A percentile compares a stretch with the other conserved stretches of the same genome.
phyloP scores from a whole-genome alignment of 176 grass and related monocot species.

The Carex parvula region DNA sequence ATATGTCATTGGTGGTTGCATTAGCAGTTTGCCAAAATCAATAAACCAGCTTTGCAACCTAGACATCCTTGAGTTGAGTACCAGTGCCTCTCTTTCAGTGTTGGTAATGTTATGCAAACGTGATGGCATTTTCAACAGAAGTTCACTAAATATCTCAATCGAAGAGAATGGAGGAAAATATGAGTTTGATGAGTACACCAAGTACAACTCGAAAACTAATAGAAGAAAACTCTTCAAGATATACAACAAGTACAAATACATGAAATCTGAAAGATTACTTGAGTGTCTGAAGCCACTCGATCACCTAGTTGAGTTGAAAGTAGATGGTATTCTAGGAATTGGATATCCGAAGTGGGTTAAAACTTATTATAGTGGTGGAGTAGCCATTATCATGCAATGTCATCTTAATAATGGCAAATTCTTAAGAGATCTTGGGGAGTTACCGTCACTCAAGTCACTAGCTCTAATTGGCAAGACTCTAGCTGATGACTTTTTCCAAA shows the following conservation, averaged over 20 bases:
- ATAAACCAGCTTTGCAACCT: constrained; percentile 1
- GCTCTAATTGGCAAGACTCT: background rate
- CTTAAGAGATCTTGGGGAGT: background rate
- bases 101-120: background rate
- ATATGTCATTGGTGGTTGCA: background rate
- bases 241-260: background rate
- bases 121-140: background rate
- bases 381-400: background rate
- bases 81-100: background rate
- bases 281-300: constrained; percentile 1
- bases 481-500: background rate
- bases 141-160: background rate
- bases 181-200: background rate
- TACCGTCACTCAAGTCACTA: background rate
- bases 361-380: background rate
- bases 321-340: background rate
- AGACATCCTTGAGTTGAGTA: background rate
- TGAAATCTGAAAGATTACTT: background rate
- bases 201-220: too few relatives aligned
- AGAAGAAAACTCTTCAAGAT: too few relatives aligned
- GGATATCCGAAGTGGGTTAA: background rate
- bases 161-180: background rate
- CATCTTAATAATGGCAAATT: background rate
- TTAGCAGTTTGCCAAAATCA: background rate
- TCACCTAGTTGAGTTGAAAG: background rate